A percentile compares a stretch with the other conserved stretches of the same genome.
Evolutionary conservation across 2,329 filamentous ascomycete species (phyloP).

Genomic region (Cercospora janseana): DNA sequence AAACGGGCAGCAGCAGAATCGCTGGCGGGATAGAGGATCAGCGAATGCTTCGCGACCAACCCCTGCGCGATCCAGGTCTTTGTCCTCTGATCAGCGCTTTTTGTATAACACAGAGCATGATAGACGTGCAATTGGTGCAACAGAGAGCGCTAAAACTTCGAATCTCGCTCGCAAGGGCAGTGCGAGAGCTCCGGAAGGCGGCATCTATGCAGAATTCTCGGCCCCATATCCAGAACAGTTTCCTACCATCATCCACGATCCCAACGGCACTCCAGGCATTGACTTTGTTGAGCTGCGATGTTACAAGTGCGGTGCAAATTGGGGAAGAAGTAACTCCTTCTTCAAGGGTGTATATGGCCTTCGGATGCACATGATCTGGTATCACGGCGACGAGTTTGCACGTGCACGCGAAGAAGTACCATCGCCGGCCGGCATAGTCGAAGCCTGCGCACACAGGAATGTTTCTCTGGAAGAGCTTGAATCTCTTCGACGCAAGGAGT

Average conservation of each 20-base stretch:
- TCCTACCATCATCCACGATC: background rate
- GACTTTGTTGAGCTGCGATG: constrained; percentile 2
- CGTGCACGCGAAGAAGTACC: background rate
- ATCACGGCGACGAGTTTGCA: background rate
- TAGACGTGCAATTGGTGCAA: too few relatives aligned
- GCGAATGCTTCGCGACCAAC: too few relatives aligned
- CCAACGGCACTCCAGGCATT: background rate
- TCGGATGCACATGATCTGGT: background rate
- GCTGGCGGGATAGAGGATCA: too few relatives aligned
- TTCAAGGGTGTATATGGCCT: background rate
- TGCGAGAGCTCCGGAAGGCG: background rate
- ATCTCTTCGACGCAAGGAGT: too few relatives aligned
- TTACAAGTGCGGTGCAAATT: background rate
- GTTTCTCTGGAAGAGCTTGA: too few relatives aligned
- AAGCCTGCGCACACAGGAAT: background rate
- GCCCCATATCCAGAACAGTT: background rate
- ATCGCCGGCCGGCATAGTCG: background rate
- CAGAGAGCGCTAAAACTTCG: too few relatives aligned
- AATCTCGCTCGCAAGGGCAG: background rate
- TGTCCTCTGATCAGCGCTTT: too few relatives aligned
- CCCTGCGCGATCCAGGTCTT: too few relatives aligned
- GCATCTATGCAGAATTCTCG: background rate
- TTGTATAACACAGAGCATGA: too few relatives aligned
- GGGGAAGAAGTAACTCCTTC: background rate
- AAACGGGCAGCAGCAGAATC: too few relatives aligned